Conservation (phyloP, 1,284 basidiomycete species). For the Cutaneotrichosporon sp. region DNA sequence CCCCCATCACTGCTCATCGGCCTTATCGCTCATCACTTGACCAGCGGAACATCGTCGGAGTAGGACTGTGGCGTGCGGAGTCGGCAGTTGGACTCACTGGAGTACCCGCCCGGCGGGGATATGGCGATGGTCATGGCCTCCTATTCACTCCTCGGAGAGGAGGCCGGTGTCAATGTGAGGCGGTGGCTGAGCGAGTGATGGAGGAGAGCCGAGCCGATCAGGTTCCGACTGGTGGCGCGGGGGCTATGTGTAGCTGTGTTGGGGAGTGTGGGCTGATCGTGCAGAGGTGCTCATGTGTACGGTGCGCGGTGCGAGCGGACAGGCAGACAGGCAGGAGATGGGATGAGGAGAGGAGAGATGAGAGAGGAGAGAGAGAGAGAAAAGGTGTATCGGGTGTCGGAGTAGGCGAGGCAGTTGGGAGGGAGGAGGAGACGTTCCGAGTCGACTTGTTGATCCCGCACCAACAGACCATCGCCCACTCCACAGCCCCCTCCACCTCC, state of each 20-base stretch:
- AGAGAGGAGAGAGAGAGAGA: no score
- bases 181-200: background rate
- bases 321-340: background rate
- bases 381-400: background rate
- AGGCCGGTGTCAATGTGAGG: background rate
- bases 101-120: slow-evolving; percentile 11
- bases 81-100: slow-evolving; percentile 6
- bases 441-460: background rate
- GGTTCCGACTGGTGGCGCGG: background rate
- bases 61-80: no score
- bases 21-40: slow-evolving; percentile 8
- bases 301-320: background rate
- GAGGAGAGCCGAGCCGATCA: background rate
- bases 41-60: background rate
- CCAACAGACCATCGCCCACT: no score
- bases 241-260: background rate
- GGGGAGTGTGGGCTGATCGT: background rate
- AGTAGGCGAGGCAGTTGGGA: background rate
- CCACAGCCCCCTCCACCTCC: no score
- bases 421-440: background rate
- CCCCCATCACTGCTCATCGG: background rate
- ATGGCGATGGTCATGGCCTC: slow-evolving; percentile 19
- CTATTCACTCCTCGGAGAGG: background rate
- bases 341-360: background rate
- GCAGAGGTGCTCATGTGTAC: background rate